phyloP scores from a whole-genome alignment of 768 basidiomycete species.

The Boletus vermiculosoides region DNA sequence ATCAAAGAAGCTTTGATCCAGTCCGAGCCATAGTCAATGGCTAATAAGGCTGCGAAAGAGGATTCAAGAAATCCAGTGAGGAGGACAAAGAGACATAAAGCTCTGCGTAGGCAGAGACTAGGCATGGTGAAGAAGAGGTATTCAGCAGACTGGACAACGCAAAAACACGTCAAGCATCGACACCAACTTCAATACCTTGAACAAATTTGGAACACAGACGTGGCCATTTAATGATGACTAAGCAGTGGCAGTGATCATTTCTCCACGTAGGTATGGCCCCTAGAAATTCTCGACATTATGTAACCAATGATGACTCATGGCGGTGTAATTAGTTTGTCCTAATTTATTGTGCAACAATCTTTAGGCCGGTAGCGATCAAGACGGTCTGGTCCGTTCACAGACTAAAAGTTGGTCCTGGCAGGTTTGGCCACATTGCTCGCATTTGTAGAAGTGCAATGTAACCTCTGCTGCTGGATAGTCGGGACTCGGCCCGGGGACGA shows the following conservation, averaged over 20 bases:
- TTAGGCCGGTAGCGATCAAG: no score
- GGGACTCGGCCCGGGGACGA: no score
- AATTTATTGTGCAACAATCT: no score
- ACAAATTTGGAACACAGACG: slow-evolving; percentile 14
- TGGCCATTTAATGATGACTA: slow-evolving; percentile 22
- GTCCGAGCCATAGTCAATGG: slow-evolving; percentile 98
- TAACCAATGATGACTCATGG: no score
- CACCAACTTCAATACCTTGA: not conserved
- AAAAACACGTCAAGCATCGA: slow-evolving; percentile 15
- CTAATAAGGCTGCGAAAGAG: slow-evolving; percentile 76
- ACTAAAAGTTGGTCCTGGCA: no score
- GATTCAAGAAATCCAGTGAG: slow-evolving; percentile 28
- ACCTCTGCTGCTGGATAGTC: no score
- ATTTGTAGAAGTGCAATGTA: no score
- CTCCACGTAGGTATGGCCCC: not conserved
- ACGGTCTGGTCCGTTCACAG: no score
- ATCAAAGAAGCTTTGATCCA: slow-evolving; percentile 96
- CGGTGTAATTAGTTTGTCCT: no score
- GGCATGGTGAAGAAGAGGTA: slow-evolving; percentile 19
- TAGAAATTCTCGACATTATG: not conserved
- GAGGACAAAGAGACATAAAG: slow-evolving; percentile 23
- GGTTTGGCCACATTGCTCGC: no score
- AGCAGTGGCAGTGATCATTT: no score
- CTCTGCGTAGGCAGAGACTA: slow-evolving; percentile 27
- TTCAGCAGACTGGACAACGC: slow-evolving; percentile 15